These are phyloP conservation scores for Candida morakotiae DNA, from an alignment of 805 yeast genomes.

Conservation along the genomic window DNA sequence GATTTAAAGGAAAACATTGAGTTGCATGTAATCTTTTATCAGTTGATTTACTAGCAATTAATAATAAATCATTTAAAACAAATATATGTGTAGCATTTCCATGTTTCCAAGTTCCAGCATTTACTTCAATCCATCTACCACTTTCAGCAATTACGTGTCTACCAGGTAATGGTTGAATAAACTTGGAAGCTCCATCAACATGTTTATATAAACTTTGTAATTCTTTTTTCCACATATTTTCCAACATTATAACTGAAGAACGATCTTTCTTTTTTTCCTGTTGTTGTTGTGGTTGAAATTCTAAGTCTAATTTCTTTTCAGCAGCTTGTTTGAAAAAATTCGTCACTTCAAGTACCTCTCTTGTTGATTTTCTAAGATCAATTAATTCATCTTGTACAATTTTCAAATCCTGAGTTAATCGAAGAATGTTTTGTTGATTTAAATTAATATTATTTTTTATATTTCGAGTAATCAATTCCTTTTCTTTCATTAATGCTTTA, in stretches of 20 bases:
- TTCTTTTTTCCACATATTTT: slow-evolving; percentile 77
- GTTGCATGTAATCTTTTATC: slow-evolving; percentile 52
- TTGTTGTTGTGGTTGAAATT: slow-evolving; percentile 22
- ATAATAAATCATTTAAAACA: slow-evolving; percentile 68
- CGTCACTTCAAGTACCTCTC: slow-evolving; percentile 56
- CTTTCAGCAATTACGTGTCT: slow-evolving; percentile 78
- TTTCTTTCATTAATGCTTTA: slow-evolving; percentile 46
- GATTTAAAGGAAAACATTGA: slow-evolving; percentile 74
- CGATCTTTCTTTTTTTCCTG: slow-evolving; percentile 44
- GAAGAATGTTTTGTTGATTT: slow-evolving; percentile 59
- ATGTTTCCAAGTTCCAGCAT: slow-evolving; percentile 80
- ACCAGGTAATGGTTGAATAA: slow-evolving; percentile 69
- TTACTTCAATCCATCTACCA: slow-evolving; percentile 82
- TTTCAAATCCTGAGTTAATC: slow-evolving; percentile 56
- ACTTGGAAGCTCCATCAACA: slow-evolving; percentile 89
- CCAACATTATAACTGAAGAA: slow-evolving; percentile 66
- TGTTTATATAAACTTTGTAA: slow-evolving; percentile 67
- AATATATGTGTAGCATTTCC: slow-evolving; percentile 72
- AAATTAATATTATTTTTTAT: slow-evolving; percentile 56
- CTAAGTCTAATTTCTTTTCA: slow-evolving; percentile 48
- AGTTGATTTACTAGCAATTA: slow-evolving; percentile 53
- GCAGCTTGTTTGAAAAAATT: slow-evolving; percentile 59
- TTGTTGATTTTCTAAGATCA: slow-evolving; percentile 54
- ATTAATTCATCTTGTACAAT: slow-evolving; percentile 64
- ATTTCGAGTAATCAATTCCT: slow-evolving; percentile 48